Conservation (phyloP, 2,329 filamentous ascomycete genomes). For the Hirsutella minnesotensis region DNA sequence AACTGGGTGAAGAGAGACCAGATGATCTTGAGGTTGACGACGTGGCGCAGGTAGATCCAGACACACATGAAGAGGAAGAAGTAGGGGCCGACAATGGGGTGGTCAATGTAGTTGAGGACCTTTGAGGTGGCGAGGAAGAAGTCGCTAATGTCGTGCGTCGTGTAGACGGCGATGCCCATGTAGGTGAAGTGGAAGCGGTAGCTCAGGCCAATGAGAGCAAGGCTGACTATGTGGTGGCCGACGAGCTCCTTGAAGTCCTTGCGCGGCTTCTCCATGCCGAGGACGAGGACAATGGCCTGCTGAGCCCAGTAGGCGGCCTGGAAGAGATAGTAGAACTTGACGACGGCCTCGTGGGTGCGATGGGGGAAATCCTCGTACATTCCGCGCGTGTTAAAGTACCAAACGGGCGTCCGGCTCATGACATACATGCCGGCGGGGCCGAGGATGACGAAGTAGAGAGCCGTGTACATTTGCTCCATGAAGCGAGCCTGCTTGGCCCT, state of each 20-base stretch:
- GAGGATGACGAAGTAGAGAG: slow-evolving; percentile 75
- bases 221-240: slow-evolving; percentile 79
- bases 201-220: slow-evolving; percentile 71
- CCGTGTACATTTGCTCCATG: slow-evolving; percentile 94
- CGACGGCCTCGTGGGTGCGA: slow-evolving; percentile 61
- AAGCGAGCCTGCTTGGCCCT: slow-evolving; percentile 77
- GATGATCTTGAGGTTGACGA: slow-evolving; percentile 67
- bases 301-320: slow-evolving; percentile 94
- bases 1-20: slow-evolving; percentile 66
- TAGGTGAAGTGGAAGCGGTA: slow-evolving; percentile 97
- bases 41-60: slow-evolving; percentile 88
- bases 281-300: slow-evolving; percentile 75
- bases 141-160: slow-evolving; percentile 87
- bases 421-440: slow-evolving; percentile 80
- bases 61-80: slow-evolving; percentile 70
- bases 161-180: slow-evolving; percentile 86
- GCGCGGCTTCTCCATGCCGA: slow-evolving; percentile 82
- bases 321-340: slow-evolving; percentile 95
- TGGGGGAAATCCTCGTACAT: slow-evolving; percentile 91
- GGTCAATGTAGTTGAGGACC: slow-evolving; percentile 81
- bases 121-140: slow-evolving; percentile 95
- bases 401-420: slow-evolving; percentile 82
- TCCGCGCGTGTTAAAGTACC: slow-evolving; percentile 86
- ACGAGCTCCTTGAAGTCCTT: slow-evolving; percentile 95
- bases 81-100: slow-evolving; percentile 66